Evolutionary conservation across 2,329 filamentous ascomycete species (phyloP).

Genomic region (Pseudogymnoascus verrucosus): DNA sequence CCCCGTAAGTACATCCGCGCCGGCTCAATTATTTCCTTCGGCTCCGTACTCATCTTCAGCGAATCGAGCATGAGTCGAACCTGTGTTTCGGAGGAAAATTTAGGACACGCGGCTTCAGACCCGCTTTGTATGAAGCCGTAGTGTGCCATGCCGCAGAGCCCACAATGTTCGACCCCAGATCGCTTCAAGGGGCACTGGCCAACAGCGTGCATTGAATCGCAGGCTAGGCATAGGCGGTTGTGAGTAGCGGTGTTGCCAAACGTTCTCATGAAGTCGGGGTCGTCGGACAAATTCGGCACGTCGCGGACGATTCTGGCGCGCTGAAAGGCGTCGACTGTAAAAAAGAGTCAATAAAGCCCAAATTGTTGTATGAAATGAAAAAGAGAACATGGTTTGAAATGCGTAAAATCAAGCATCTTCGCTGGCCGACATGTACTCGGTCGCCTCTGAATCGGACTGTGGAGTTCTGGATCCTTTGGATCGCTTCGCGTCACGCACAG

Average conservation of each 20-base stretch:
- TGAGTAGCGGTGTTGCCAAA: neutral
- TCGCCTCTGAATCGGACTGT: neutral
- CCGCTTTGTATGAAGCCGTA: constrained; percentile 42
- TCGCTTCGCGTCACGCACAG: neutral
- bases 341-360: neutral
- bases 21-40: constrained; percentile 40
- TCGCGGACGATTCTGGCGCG: neutral
- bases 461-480: neutral
- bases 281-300: neutral
- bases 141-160: constrained; percentile 56
- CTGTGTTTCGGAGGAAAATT: constrained; percentile 54
- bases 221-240: constrained; percentile 40
- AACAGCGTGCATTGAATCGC: constrained; percentile 41
- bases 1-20: constrained; percentile 11
- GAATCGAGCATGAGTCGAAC: constrained; percentile 56
- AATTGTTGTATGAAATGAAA: neutral
- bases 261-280: neutral
- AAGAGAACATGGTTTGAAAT: neutral
- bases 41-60: constrained; percentile 50
- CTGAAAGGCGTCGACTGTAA: neutral
- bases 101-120: constrained; percentile 39
- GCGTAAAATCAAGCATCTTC: neutral
- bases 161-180: constrained; percentile 52
- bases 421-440: neutral
- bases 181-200: constrained; percentile 55